Evolutionary conservation across 169 alveolate species (phyloP).

Genomic region (Prorocentrum cordatum): DNA sequence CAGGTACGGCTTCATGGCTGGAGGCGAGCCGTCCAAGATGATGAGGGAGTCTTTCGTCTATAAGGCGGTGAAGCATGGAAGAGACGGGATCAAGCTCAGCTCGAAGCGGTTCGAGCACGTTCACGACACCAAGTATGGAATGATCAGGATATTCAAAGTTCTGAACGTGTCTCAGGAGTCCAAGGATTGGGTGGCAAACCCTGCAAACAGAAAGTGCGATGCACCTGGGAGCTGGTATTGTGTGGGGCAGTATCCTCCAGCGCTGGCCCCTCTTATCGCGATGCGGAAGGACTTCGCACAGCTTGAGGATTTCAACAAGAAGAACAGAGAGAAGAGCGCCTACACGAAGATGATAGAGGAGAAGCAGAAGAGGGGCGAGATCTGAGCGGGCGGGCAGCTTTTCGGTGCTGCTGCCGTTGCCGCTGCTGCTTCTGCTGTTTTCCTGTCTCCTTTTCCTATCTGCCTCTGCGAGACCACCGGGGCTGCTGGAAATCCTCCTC

Average conservation of each 20-base stretch:
- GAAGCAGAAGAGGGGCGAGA: no score
- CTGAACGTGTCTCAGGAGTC: constrained; percentile 20
- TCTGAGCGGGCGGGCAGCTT: no score
- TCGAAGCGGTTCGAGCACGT: no score
- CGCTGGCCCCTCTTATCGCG: constrained; percentile 6
- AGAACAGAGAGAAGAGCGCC: constrained; percentile 51
- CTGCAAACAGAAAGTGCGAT: constrained; percentile 45
- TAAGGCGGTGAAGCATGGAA: no score
- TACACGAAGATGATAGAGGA: constrained; percentile 39
- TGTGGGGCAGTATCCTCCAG: constrained; percentile 55
- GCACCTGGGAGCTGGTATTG: constrained; percentile 63
- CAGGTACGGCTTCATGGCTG: constrained; percentile 41
- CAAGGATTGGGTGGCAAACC: constrained; percentile 60
- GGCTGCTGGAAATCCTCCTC: no score
- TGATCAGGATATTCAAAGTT: constrained; percentile 36
- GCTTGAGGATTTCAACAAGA: constrained; percentile 63
- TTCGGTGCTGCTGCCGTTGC: no score
- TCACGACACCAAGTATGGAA: constrained; percentile 38
- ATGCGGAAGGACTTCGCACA: constrained; percentile 33
- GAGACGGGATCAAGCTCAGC: no score
- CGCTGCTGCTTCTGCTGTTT: no score
- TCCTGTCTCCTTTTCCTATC: no score
- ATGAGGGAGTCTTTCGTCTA: constrained; percentile 50
- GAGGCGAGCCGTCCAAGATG: constrained; percentile 31
- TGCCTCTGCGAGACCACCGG: no score